Conservation (phyloP, 495 filamentous ascomycete species). For the Xylaria nigripes region DNA sequence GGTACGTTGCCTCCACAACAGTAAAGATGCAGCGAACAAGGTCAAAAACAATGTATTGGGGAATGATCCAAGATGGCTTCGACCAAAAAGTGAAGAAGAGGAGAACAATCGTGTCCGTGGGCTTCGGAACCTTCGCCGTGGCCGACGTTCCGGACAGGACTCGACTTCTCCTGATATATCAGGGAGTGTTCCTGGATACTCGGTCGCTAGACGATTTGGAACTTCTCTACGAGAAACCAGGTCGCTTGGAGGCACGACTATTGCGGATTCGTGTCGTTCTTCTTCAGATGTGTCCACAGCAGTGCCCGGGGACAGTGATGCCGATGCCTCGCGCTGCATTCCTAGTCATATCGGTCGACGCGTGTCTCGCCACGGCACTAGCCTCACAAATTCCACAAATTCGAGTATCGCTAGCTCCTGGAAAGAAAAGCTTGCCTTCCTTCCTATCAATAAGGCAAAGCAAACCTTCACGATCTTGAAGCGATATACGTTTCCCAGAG, state of each 20-base stretch:
- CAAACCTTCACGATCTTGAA: conserved; percentile 23
- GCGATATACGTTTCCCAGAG: conserved; percentile 25
- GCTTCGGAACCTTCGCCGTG: conserved; percentile 22
- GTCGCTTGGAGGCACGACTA: conserved; percentile 9
- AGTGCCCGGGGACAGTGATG: background rate
- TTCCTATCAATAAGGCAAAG: conserved; percentile 18
- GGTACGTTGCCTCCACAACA: conserved; percentile 2
- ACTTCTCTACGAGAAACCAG: background rate
- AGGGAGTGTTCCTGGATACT: background rate
- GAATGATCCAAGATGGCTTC: conserved; percentile 39
- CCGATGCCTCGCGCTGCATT: conserved; percentile 1
- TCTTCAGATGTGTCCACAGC: conserved; percentile 13
- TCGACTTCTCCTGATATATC: background rate
- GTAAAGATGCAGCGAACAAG: conserved; percentile 43
- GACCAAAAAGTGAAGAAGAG: conserved; percentile 37
- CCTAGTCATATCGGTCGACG: conserved; percentile 1
- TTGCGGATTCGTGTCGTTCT: conserved; percentile 15
- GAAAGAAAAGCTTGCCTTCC: conserved; percentile 16
- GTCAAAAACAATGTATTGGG: conserved; percentile 39
- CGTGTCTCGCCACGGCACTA: conserved; percentile 17
- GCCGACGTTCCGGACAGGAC: conserved; percentile 5
- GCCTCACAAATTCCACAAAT: conserved; percentile 24
- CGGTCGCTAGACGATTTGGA: conserved; percentile 7
- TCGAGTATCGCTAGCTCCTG: conserved; percentile 23
- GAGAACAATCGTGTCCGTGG: conserved; percentile 32